Percentiles rank a stretch among this genome's conserved stretches.
Conservation (phyloP, 257 asterid species). For the Gynochthodes officinalis region DNA sequence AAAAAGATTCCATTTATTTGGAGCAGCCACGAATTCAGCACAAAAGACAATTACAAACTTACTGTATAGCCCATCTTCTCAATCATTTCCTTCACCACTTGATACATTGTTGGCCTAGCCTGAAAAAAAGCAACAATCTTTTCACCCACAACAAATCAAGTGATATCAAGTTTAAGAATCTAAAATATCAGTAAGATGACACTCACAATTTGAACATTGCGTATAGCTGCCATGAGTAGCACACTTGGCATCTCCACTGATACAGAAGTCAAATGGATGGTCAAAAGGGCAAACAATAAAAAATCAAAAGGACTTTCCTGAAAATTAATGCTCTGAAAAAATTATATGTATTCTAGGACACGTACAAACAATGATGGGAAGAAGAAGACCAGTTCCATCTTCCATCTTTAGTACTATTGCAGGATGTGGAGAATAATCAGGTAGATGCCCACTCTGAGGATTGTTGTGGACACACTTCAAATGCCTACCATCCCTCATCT, state of each 20-base stretch:
- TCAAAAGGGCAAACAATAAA: slow-evolving; percentile 1
- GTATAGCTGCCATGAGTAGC: slow-evolving; percentile 94
- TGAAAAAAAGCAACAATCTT: slow-evolving; percentile 29
- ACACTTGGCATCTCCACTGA: slow-evolving; percentile 99
- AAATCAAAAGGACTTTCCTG: background rate
- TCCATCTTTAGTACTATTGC: slow-evolving; percentile 98
- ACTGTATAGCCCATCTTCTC: slow-evolving; percentile 95
- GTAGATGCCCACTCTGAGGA: slow-evolving; percentile 73
- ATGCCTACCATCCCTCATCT: slow-evolving; percentile 90
- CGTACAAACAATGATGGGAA: slow-evolving; percentile 92
- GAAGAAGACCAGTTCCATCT: slow-evolving; percentile 91
- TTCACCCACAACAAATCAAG: slow-evolving; percentile 1
- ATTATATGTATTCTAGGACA: background rate
- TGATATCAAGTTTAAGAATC: slow-evolving; percentile 3
- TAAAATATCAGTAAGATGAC: slow-evolving; percentile 14
- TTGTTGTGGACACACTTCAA: slow-evolving; percentile 79
- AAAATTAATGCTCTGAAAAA: background rate
- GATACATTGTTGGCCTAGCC: slow-evolving; percentile 97
- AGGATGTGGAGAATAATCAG: slow-evolving; percentile 88
- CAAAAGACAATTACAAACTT: slow-evolving; percentile 25
- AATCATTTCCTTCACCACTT: slow-evolving; percentile 85
- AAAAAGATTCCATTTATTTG: background rate
- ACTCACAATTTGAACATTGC: slow-evolving; percentile 88
- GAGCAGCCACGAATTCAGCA: slow-evolving; percentile 4
- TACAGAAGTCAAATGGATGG: slow-evolving; percentile 20